A percentile compares a stretch with the other conserved stretches of the same genome.
Evolutionary conservation across 2,329 filamentous ascomycete species (phyloP).

Genomic region (Clonostachys sp.): DNA sequence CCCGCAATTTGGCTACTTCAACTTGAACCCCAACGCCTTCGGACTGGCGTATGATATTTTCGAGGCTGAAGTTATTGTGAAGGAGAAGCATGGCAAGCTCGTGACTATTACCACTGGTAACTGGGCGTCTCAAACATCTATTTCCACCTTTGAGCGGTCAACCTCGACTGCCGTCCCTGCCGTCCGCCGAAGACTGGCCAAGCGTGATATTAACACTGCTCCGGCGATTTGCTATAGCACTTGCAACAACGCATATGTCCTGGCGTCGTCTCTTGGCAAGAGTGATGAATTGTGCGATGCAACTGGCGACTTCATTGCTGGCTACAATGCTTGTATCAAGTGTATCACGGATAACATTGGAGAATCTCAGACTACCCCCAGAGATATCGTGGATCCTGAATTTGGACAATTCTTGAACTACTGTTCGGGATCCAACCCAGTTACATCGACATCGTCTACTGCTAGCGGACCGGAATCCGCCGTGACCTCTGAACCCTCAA

Average conservation of each 20-base stretch:
- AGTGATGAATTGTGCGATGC: conserved; percentile 33
- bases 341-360: conserved; percentile 30
- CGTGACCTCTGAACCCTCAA: conserved; percentile 10
- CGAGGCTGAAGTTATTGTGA: conserved; percentile 27
- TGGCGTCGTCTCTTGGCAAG: conserved; percentile 44
- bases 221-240: conserved; percentile 44
- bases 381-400: conserved; percentile 24
- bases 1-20: conserved; percentile 51
- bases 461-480: conserved; percentile 12
- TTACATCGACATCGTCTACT: conserved; percentile 5
- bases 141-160: conserved; percentile 26
- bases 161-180: conserved; percentile 5
- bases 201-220: conserved; percentile 27
- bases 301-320: conserved; percentile 32
- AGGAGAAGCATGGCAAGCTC: conserved; percentile 22
- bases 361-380: conserved; percentile 15
- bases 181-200: conserved; percentile 17
- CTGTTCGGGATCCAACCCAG: conserved; percentile 26
- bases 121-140: conserved; percentile 44
- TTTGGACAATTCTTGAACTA: conserved; percentile 41
- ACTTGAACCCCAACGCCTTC: conserved; percentile 57
- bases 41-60: conserved; percentile 62
- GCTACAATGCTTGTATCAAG: conserved; percentile 26
- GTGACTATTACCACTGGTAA: conserved; percentile 49
- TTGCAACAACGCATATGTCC: conserved; percentile 46